Percentiles rank a stretch among this genome's conserved stretches.
These are phyloP conservation scores for Pseudohalonectria lignicola DNA, from an alignment of 2,329 filamentous ascomycete genomes.

Conservation along the genomic window DNA sequence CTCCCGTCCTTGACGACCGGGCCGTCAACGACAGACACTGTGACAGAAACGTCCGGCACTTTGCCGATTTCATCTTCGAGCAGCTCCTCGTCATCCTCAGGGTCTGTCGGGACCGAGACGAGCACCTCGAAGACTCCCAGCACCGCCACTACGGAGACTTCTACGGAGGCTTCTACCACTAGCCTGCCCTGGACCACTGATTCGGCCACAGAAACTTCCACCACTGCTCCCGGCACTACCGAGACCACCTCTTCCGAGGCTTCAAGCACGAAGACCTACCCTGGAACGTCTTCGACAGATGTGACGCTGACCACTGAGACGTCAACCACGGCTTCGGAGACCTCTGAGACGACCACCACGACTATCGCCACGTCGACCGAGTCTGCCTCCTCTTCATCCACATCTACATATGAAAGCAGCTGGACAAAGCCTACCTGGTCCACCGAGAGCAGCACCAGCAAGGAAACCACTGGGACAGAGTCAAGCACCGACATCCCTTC, in stretches of 20 bases:
- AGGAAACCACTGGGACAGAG: too few species aligned
- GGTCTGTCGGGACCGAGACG: neutral
- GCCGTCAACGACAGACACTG: neutral
- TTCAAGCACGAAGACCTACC: neutral
- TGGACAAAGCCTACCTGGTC: too few species aligned
- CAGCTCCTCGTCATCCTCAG: neutral
- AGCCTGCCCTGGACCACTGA: too few species aligned
- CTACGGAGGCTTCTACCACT: too few species aligned
- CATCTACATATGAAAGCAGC: too few species aligned
- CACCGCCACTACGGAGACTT: neutral
- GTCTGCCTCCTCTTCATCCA: neutral
- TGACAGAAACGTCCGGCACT: neutral
- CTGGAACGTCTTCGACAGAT: too few species aligned
- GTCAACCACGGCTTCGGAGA: neutral
- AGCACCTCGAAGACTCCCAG: neutral
- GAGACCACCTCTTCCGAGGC: too few species aligned
- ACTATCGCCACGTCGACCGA: neutral
- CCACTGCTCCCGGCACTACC: neutral
- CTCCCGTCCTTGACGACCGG: neutral
- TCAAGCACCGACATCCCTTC: too few species aligned
- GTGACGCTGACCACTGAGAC: too few species aligned
- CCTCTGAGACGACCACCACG: neutral
- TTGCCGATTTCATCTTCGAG: neutral
- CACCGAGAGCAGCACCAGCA: neutral
- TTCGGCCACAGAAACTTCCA: neutral